A percentile compares a stretch with the other conserved stretches of the same genome.
Conservation (phyloP, 805 yeast genomes). For the Cephaloascus albidus region DNA sequence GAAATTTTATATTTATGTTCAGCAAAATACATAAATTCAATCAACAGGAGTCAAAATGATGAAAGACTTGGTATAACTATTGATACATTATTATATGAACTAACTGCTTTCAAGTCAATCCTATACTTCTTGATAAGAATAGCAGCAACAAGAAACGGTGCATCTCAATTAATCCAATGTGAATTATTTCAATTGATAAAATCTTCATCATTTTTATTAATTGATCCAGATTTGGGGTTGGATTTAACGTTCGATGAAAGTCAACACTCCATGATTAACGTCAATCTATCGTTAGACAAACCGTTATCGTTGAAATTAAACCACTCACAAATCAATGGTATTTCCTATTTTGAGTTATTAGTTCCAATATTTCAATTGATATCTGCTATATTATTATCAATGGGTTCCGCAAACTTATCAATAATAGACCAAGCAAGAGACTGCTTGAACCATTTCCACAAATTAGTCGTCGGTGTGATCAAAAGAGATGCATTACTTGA, state of each 20-base stretch:
- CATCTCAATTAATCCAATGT: constrained; percentile 64
- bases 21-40: constrained; percentile 1
- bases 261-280: constrained; percentile 20
- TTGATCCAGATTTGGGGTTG: constrained; percentile 78
- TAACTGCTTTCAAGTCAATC: constrained; percentile 68
- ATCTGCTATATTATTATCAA: constrained; percentile 55
- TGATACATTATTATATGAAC: constrained; percentile 56
- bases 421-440: constrained; percentile 44
- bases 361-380: constrained; percentile 70
- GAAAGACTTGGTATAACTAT: constrained; percentile 28
- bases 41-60: constrained; percentile 7
- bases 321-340: constrained; percentile 9
- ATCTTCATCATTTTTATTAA: constrained; percentile 43
- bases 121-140: constrained; percentile 62
- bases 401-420: constrained; percentile 66
- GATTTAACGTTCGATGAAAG: constrained; percentile 34
- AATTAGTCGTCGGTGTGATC: constrained; percentile 50
- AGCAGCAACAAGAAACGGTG: constrained; percentile 71
- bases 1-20: constrained; percentile 37
- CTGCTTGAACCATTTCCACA: constrained; percentile 42
- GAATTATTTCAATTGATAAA: constrained; percentile 59
- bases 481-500: constrained; percentile 43
- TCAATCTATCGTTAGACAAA: constrained; percentile 43
- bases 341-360: constrained; percentile 59
- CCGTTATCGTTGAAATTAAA: constrained; percentile 26